Evolutionary conservation across 495 filamentous ascomycete species (phyloP), one percentile per base, ranked within the genome.

Genomic region (Clavariopsis aquatica): DNA sequence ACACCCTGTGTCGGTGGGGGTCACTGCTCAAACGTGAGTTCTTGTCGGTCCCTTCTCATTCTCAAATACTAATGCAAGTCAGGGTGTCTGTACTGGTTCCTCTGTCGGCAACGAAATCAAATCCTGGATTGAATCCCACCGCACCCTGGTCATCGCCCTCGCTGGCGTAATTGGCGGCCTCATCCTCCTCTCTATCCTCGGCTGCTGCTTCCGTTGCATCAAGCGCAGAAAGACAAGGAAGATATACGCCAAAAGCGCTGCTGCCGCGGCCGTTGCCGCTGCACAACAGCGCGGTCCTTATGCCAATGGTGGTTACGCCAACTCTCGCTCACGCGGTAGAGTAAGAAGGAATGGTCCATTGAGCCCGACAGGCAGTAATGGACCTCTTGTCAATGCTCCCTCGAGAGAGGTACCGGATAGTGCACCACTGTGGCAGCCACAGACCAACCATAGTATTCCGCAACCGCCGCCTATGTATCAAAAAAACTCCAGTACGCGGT

Each of bases 1-100:
- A 98, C 94, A 8, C 80, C 85, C 2, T 98, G 94, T 74, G 83
- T 87, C 53, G 87, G 90, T 23, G 90, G 91, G 57, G 94, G 94
- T 6, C 78, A 79, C 49, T 98, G 94, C 73, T 72, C 65, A 34
- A 92, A 92, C 62, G 80, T 66, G 56, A 54, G 63, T 55, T 1
- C 22, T 26, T 13, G 24, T 41, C 1, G 5, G 19, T 10, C 31
- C 38, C 20, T 17, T 20, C 34, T 38, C 19, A 8, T 2, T n/a
- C 61, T 22, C 22, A 43, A 43, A 31, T 27, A 41, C 64, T 66
- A 28, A 71, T 55, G 0, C 43, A 22, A 22, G 12, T 20, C 60
- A 79, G 77, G 78, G 78, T 41, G 66, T 65, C 64, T 80, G 78
- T 69, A 68, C 63, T 56, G 78, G 78, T 63, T 61, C 73, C 60